Percentiles rank a stretch among this genome's conserved stretches.
phyloP scores from a whole-genome alignment of 257 asterid genomes.

The Plantago major region DNA sequence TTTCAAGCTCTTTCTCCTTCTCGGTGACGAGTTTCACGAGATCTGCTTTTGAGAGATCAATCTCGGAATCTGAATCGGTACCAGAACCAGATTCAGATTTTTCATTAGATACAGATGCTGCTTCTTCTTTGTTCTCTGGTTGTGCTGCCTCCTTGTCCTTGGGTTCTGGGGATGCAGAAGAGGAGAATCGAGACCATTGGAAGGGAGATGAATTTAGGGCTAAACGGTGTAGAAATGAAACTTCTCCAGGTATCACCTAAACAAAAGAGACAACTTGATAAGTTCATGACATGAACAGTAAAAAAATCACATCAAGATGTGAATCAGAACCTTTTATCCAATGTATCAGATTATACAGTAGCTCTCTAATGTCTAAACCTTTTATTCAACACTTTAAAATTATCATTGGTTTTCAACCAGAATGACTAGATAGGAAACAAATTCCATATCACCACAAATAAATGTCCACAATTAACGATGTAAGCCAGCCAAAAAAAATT shows the following conservation, averaged over 20 bases:
- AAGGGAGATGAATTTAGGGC: conserved; percentile 28
- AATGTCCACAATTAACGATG: too few species aligned
- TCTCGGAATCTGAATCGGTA: conserved; percentile 49
- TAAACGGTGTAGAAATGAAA: conserved; percentile 32
- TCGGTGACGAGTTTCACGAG: conserved; percentile 65
- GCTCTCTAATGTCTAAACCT: neutral
- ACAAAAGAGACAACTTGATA: conserved; percentile 14
- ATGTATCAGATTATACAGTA: neutral
- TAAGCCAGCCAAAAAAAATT: too few species aligned
- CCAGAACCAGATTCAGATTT: conserved; percentile 60
- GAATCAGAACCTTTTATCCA: neutral
- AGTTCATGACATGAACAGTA: neutral
- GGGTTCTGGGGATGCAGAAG: conserved; percentile 53
- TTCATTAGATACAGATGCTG: conserved; percentile 34
- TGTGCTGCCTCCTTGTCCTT: conserved; percentile 40
- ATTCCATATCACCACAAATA: neutral
- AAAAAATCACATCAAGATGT: neutral
- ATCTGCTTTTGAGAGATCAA: conserved; percentile 65
- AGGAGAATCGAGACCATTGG: conserved; percentile 48
- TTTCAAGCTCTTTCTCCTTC: conserved; percentile 62
- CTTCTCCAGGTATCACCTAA: conserved; percentile 38
- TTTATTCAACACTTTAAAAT: neutral
- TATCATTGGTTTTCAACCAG: neutral
- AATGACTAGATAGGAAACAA: neutral
- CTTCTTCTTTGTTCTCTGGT: conserved; percentile 35